These are phyloP conservation scores for Globisporangium perplexum DNA, from an alignment of 352 stramenopile species.

Conservation along the genomic window DNA sequence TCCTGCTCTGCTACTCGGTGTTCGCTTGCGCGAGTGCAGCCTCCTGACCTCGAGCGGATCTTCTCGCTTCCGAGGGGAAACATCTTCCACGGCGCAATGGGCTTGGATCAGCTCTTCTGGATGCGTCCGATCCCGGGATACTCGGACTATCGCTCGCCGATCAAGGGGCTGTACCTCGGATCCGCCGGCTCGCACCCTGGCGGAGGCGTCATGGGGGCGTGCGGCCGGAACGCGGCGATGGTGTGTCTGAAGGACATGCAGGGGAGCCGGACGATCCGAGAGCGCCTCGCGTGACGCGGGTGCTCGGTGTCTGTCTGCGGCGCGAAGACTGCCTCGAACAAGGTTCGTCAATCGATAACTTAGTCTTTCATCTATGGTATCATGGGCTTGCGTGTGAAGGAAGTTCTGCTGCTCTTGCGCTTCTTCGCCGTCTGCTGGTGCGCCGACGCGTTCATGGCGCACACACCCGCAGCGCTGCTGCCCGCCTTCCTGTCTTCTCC, in stretches of 20 bases:
- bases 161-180: slow-evolving; percentile 82
- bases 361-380: slow-evolving; percentile 15
- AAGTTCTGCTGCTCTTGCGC: neutral
- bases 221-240: slow-evolving; percentile 78
- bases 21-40: slow-evolving; percentile 19
- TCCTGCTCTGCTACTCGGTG: neutral
- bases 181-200: slow-evolving; percentile 84
- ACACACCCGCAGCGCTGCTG: neutral
- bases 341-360: neutral
- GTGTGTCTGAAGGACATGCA: slow-evolving; percentile 66
- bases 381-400: neutral
- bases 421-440: neutral
- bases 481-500: neutral
- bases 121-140: slow-evolving; percentile 80
- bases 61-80: slow-evolving; percentile 87
- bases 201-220: slow-evolving; percentile 89
- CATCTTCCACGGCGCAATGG: slow-evolving; percentile 89
- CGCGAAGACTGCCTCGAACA: neutral
- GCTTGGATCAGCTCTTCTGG: slow-evolving; percentile 89
- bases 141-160: slow-evolving; percentile 77
- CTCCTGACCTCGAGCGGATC: slow-evolving; percentile 80
- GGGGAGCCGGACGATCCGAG: neutral
- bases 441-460: neutral
- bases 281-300: slow-evolving; percentile 3
- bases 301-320: neutral